phyloP scores from a whole-genome alignment of 1,139 yeast genomes.

The Taiozyma sp. region DNA sequence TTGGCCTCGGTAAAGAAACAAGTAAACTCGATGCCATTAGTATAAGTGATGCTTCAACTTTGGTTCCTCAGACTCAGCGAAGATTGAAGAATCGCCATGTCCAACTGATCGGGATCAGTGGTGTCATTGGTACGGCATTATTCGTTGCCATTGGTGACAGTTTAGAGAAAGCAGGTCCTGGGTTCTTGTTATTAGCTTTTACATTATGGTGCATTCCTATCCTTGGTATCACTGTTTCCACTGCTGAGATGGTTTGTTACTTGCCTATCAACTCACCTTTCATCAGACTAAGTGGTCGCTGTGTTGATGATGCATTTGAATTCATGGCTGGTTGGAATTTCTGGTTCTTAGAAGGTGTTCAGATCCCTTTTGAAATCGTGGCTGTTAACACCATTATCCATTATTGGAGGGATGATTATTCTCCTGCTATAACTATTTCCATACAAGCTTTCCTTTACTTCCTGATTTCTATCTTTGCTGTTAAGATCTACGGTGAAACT shows the following conservation, averaged over 20 bases:
- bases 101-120: conserved; percentile 78
- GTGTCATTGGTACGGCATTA: conserved; percentile 80
- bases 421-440: conserved; percentile 58
- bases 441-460: conserved; percentile 62
- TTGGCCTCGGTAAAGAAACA: neutral
- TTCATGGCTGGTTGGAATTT: conserved; percentile 80
- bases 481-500: conserved; percentile 67
- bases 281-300: conserved; percentile 48
- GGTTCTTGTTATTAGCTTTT: conserved; percentile 65
- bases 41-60: conserved; percentile 18
- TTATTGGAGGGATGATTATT: conserved; percentile 75
- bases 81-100: conserved; percentile 56
- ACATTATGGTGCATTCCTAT: conserved; percentile 57
- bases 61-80: conserved; percentile 40
- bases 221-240: conserved; percentile 61
- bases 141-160: conserved; percentile 74
- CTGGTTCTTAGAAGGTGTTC: conserved; percentile 70
- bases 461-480: conserved; percentile 66
- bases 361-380: conserved; percentile 78
- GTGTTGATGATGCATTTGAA: conserved; percentile 67
- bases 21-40: neutral
- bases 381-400: conserved; percentile 76
- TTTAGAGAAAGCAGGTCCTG: conserved; percentile 72
- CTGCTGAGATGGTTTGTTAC: conserved; percentile 82
- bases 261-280: conserved; percentile 71